Evolutionary conservation across 345 rosid genomes (phyloP), one percentile per base, ranked within the genome.

Genomic region (Psidium friedrichsthalianum): DNA sequence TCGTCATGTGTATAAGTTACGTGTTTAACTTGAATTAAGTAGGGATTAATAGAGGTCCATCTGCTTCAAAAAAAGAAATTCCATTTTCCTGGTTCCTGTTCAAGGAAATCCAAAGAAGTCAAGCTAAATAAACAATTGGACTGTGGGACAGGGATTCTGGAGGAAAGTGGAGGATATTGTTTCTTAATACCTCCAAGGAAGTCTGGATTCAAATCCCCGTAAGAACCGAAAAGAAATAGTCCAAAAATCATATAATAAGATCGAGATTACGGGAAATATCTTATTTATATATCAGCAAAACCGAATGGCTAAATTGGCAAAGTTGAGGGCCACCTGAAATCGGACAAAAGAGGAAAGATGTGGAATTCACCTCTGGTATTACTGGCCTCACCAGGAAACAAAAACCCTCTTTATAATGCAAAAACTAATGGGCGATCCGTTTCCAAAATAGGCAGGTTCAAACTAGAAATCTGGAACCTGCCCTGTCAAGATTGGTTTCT

Each of bases 401-500:
- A 9, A 69, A 69, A 18, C 9, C 47, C 47, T 69, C 20, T 36
- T 36, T 36, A 18, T 69, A 32, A 69, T 69, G 47, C 47, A 18
- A 69, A 18, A 36, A 4, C 20, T 9, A 18, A 18, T 69, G 25
- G 47, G 3, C 36, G 14, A 5, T 69, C n/a, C 12, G 4, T 22
- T 69, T 69, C n/a, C 47, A 1, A 69, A 69, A 32, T 32, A 2
- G 9, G 24, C 18, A 69, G 5, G 12, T 69, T 69, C 1, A 18
- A 10, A 18, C 0, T 21, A 36, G 13, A 36, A 18, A 69, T 18
- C 5, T 2, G 2, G 5, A 69, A 36, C 25, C 7, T 8, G 36
- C 0, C 40, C 6, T 18, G 2, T 69, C 22, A 18, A 6, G 5
- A 4, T 0, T 0, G 0, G 1, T 18, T 18, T 3, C 0, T 11